Conservation (phyloP, 1,139 yeast species). For the Geotrichum siamense region DNA sequence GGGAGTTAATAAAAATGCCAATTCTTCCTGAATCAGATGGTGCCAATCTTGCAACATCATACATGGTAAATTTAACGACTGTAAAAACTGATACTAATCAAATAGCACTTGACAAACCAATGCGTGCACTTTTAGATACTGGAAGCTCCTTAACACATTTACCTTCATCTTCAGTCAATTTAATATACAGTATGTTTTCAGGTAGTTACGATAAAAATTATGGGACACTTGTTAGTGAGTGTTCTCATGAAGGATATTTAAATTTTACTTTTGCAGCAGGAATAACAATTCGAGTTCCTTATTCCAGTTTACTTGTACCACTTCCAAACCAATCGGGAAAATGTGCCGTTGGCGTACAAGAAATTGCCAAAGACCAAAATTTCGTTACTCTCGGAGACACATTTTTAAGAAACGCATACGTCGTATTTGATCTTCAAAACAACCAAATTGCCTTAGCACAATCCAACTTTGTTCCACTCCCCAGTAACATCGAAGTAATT, state of each 20-base stretch:
- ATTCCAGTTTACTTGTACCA: slow-evolving; percentile 32
- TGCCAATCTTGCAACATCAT: slow-evolving; percentile 16
- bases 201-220: slow-evolving; percentile 17
- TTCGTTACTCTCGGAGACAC: slow-evolving; percentile 57
- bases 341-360: slow-evolving; percentile 29
- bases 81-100: slow-evolving; percentile 10
- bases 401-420: slow-evolving; percentile 64
- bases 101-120: background rate
- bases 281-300: slow-evolving; percentile 39
- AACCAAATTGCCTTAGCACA: slow-evolving; percentile 62
- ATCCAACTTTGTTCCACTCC: slow-evolving; percentile 32
- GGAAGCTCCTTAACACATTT: slow-evolving; percentile 31
- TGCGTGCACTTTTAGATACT: slow-evolving; percentile 28
- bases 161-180: slow-evolving; percentile 21
- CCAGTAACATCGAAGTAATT: background rate
- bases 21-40: slow-evolving; percentile 8
- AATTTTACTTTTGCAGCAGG: slow-evolving; percentile 46
- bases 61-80: slow-evolving; percentile 15
- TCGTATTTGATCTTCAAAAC: slow-evolving; percentile 69
- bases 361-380: slow-evolving; percentile 22
- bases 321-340: slow-evolving; percentile 19
- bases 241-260: slow-evolving; percentile 24
- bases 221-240: slow-evolving; percentile 24
- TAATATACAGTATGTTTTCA: slow-evolving; percentile 12
- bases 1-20: slow-evolving; percentile 36